Base-by-base conservation (phyloP, 2,329 filamentous ascomycete species). In the Dactylellina haptotyla region DNA sequence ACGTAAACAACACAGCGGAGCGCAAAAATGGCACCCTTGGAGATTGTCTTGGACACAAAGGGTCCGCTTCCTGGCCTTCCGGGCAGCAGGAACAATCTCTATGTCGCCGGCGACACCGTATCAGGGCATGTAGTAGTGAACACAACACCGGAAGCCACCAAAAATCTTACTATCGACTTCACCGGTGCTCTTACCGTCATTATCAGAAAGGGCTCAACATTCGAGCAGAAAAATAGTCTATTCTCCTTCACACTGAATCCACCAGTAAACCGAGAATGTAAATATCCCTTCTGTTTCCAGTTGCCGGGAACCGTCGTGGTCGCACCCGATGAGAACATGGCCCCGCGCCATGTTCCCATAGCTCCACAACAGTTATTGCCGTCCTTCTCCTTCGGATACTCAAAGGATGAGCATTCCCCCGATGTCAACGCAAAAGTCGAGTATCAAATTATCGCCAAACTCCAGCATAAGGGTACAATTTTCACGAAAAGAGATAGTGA, bases 391-490 rank as follows among this genome's bases (percentile, higher is more conserved):
- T 65, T 51, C 14, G 67, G 67, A 2, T 37, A 23, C 30, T 32
- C 51, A 6, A 41, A 45, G 9, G 37, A 53, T 37, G 9, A 18
- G 6, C n/a, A 30, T 8, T 23, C n/a, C 26, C 14, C 32, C 5
- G 50, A 56, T 16, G n/a, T 51, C 9, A 37, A 16, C 30, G 67
- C 67, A 9, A 58, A 64, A 23, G 58, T 72, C 18, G 61, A 72
- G 41, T 72, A 72, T 23, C 43, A 53, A 23, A 18, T 72, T 39
- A 32, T 54, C 20, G 67, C 54, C 3, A 65, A 65, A 23, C 4
- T 72, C 4, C 50, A 59, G 50, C 53, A 72, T n/a, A 72, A 72
- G n/a, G 59, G 58, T n/a, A 50, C 59, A n/a, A 65, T 72, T 23
- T 72, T 72, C 59, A 72, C 61, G 3, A 64, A 57, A 28, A 57